A percentile compares a stretch with the other conserved stretches of the same genome.
phyloP scores from a whole-genome alignment of 306 rosid genomes.

The Begonia fuchsioides region DNA sequence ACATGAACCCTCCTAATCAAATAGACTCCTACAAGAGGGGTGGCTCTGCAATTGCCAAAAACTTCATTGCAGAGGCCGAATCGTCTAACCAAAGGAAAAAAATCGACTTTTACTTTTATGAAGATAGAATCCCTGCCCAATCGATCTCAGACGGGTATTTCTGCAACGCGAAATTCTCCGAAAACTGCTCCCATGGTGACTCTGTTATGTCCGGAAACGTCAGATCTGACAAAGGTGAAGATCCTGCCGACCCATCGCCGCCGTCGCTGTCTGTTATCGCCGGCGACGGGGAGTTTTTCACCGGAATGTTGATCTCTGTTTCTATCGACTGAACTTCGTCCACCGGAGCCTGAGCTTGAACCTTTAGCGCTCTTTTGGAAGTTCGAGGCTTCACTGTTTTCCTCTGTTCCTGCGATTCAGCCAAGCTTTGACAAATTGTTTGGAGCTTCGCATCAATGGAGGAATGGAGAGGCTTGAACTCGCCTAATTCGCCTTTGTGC shows the following conservation, averaged over 20 bases:
- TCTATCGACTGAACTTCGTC: background rate
- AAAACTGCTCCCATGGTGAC: conserved; percentile 38
- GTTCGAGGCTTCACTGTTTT: conserved; percentile 25
- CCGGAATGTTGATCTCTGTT: conserved; percentile 17
- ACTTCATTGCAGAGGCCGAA: conserved; percentile 35
- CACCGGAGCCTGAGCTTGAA: background rate
- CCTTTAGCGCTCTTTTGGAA: background rate
- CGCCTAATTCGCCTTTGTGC: conserved; percentile 55
- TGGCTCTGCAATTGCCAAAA: conserved; percentile 61
- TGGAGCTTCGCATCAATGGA: conserved; percentile 89
- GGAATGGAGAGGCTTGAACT: conserved; percentile 78
- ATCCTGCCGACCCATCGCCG: conserved; percentile 64
- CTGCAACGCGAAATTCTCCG: conserved; percentile 32
- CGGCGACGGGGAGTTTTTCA: conserved; percentile 17
- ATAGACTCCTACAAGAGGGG: conserved; percentile 3
- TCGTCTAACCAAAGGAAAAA: no score
- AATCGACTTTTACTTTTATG: background rate
- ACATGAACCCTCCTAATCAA: conserved; percentile 18
- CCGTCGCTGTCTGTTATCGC: conserved; percentile 40
- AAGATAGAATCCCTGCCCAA: conserved; percentile 56
- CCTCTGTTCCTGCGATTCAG: conserved; percentile 53
- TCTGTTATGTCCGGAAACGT: conserved; percentile 46
- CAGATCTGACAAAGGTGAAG: conserved; percentile 71
- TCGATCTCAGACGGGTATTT: conserved; percentile 95
- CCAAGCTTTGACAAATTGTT: conserved; percentile 77